phyloP scores from a whole-genome alignment of 208 protist species.

The Herpetomonas tarakana region DNA sequence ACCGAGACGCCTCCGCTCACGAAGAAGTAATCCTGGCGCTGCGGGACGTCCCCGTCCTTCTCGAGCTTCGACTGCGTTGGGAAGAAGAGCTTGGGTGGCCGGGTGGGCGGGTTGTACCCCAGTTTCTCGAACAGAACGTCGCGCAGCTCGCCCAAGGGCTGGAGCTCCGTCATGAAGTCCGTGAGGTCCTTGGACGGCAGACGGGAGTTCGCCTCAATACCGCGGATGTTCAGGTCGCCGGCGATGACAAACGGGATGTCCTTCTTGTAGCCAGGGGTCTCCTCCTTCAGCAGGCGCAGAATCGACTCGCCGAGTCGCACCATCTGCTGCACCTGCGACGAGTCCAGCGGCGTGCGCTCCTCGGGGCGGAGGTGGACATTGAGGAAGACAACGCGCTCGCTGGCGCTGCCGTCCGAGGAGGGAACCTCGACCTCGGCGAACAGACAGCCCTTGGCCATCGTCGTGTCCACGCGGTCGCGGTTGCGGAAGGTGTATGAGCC shows the following conservation, averaged over 20 bases:
- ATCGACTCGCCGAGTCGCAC: constrained; percentile 62
- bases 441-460: constrained; percentile 68
- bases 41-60: constrained; percentile 47
- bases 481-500: constrained; percentile 84
- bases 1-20: constrained; percentile 39
- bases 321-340: constrained; percentile 74
- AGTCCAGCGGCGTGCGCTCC: constrained; percentile 43
- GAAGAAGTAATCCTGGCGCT: constrained; percentile 88
- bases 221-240: constrained; percentile 84
- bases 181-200: constrained; percentile 49
- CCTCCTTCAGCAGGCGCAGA: constrained; percentile 46
- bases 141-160: constrained; percentile 47
- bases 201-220: constrained; percentile 46
- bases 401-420: constrained; percentile 10
- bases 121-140: constrained; percentile 62
- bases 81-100: constrained; percentile 79
- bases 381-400: constrained; percentile 57
- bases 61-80: constrained; percentile 77
- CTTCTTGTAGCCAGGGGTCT: background rate
- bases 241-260: constrained; percentile 69
- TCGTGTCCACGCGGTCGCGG: constrained; percentile 29
- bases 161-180: constrained; percentile 62
- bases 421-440: constrained; percentile 84
- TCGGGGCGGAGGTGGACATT: constrained; percentile 82
- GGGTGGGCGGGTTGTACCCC: constrained; percentile 61